Base-by-base conservation (phyloP, 2,329 filamentous ascomycete species). In the Malbranchea cinnamomea region DNA sequence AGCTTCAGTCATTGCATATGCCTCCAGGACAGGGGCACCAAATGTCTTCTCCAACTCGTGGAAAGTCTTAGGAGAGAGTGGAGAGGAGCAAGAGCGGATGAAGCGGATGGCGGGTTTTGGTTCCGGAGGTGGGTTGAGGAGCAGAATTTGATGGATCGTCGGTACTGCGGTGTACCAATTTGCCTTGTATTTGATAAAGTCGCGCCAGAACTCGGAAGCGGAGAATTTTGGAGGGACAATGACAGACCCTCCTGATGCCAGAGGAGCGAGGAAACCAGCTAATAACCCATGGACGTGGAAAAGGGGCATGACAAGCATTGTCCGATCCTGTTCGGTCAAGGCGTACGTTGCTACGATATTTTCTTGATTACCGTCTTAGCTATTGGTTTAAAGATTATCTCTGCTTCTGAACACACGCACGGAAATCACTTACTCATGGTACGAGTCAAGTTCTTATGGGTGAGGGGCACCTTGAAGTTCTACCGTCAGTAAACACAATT, bases 151-250 rank as follows among this genome's bases (percentile, higher is more conserved):
- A 54, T 91, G 83, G 49, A 92, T 91, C 1, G 83, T 91, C 1
- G 83, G 83, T n/a, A 89, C 83, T 1, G 83, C 83, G 0, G 82
- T 89, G 57, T 89, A 92, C 83, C 83, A 92, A 52, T 82, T 92
- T 15, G 82, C 83, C 40, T 72, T 65, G 59, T 84, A 65, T 4
- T 65, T 61, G 41, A 65, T 65, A 46, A 89, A 89, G 51, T 89
- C 76, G 14, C 56, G 53, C 83, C 83, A 92, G 57, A 92, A 92
- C 12, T 80, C 74, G 1, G 70, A 68, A 6, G 83, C 81, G 3
- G 80, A 87, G 66, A 91, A 91, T 47, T 75, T 78, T 31, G 64
- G 46, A 2, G 82, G 82, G 4, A 91, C 77, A 34, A 92, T 65
- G 37, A 84, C 78, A 5, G 80, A 85, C 32, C 82, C 80, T 17